These are phyloP conservation scores for Diplodia scrobiculata DNA, from an alignment of 2,329 filamentous ascomycete genomes.

Conservation along the genomic window DNA sequence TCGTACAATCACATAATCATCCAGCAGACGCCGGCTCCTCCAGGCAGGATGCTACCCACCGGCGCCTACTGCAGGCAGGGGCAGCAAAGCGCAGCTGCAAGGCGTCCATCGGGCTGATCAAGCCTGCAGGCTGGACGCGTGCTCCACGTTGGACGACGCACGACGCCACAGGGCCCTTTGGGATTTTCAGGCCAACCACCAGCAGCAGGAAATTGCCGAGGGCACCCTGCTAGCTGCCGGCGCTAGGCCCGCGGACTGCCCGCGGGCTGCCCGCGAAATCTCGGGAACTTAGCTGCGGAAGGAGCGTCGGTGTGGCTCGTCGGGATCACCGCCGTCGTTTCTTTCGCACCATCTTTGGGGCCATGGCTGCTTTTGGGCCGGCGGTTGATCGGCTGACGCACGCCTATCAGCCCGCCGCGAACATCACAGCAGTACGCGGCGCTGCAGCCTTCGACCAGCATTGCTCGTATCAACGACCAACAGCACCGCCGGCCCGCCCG, in stretches of 20 bases:
- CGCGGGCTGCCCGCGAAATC: neutral
- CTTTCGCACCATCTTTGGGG: slow-evolving; percentile 1
- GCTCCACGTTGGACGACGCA: slow-evolving; percentile 7
- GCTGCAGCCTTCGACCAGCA: slow-evolving; percentile 2
- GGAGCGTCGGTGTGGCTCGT: slow-evolving; percentile 7
- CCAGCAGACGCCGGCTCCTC: slow-evolving; percentile 3
- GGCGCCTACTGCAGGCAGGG: neutral
- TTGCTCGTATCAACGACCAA: slow-evolving; percentile 10
- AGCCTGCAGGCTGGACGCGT: neutral
- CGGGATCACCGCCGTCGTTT: neutral
- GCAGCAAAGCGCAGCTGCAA: neutral
- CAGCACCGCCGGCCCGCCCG: slow-evolving; percentile 19
- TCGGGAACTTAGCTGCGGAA: slow-evolving; percentile 6
- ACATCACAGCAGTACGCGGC: neutral
- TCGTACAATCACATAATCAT: slow-evolving; percentile 12
- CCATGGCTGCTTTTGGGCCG: neutral
- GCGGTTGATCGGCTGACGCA: slow-evolving; percentile 1
- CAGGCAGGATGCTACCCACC: neutral
- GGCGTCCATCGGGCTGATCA: neutral
- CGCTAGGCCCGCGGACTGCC: neutral
- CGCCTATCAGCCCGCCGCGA: neutral
- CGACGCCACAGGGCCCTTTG: neutral
- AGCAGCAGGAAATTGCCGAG: slow-evolving; percentile 5
- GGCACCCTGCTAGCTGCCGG: neutral
- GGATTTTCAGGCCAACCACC: neutral